Conservation (phyloP, 192 early-diverging fungal genomes). For the Coemansia sp. region DNA sequence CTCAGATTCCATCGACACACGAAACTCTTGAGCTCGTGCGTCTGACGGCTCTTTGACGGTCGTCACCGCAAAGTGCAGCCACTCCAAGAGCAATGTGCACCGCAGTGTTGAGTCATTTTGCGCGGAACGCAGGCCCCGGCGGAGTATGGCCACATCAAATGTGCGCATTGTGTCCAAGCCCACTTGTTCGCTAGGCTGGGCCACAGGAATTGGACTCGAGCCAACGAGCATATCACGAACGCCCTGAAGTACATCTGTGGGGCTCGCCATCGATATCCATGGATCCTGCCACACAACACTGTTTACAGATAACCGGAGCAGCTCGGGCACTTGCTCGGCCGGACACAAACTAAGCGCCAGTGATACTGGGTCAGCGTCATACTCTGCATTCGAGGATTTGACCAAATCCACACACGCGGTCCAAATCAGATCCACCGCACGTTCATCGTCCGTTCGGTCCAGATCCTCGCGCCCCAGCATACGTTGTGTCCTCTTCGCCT, state of each 20-base stretch:
- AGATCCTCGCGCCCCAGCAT: neutral
- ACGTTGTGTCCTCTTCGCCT: slow-evolving; percentile 12
- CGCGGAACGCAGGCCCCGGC: slow-evolving; percentile 17
- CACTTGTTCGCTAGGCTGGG: neutral
- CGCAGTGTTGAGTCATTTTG: neutral
- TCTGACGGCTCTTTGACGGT: slow-evolving; percentile 14
- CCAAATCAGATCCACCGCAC: slow-evolving; percentile 28
- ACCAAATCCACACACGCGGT: slow-evolving; percentile 12
- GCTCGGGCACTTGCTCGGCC: slow-evolving; percentile 18
- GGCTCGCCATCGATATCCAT: neutral
- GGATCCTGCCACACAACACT: slow-evolving; percentile 7
- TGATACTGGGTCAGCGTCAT: slow-evolving; percentile 19
- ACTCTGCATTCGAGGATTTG: neutral
- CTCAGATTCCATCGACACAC: slow-evolving; percentile 18
- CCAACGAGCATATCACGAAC: slow-evolving; percentile 11
- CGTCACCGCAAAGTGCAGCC: slow-evolving; percentile 43
- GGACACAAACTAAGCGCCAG: slow-evolving; percentile 39
- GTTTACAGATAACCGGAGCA: slow-evolving; percentile 16
- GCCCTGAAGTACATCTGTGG: neutral
- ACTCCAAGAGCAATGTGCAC: slow-evolving; percentile 29
- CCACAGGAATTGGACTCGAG: neutral
- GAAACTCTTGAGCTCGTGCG: neutral
- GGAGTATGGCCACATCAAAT: slow-evolving; percentile 44
- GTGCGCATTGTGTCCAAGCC: slow-evolving; percentile 25
- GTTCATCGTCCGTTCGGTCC: slow-evolving; percentile 12